Base-by-base conservation (phyloP, 164 flowering plant genomes). In the Stephania japonica region DNA sequence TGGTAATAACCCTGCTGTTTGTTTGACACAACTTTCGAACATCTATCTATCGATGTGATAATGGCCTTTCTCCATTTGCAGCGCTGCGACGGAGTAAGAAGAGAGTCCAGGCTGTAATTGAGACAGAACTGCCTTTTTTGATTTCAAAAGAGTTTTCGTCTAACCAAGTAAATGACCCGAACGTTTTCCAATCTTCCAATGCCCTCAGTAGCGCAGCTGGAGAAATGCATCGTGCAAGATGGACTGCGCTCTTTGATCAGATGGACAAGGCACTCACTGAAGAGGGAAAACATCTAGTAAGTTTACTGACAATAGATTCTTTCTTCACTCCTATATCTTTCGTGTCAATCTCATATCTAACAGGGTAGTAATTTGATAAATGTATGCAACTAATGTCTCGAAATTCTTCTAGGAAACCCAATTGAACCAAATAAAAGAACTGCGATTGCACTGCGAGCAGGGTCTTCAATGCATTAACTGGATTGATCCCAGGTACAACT, bases 61-160 rank as follows among this genome's bases (percentile, higher is more conserved):
- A 13, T 18, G 18, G 8, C 63, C 42, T 65, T 50, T 68, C 74
- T 74, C 62, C 68, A 11, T 41, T 23, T 79, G 81, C 89, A 95
- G 99, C 97, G 32, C 70, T 96, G 80, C 77, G 80, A 14, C 87
- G 93, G 7, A 96, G 99, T 77, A 92, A 86, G 87, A 92, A 87
- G 78, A 88, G 94, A 81, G 89, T 93, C 63, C 89, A 75, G 41
- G 86, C 83, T 23, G 90, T 89, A 12, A 85, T 91, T 72, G 79
- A 80, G 7, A 88, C 88, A 65, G 98, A 93, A 76, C 63, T 93
- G 70, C 97, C 97, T 27, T 86, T 77, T 65, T 75, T 90, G 49
- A 38, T 90, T 67, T 79, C 92, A 24, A 85, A 83, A 71, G 97
- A 92, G 70, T 86, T 89, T 53, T 67, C 87, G 19, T 75, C 84